Conservation (phyloP, 2,329 filamentous ascomycete species). For the Aspergillus novoparasiticus region DNA sequence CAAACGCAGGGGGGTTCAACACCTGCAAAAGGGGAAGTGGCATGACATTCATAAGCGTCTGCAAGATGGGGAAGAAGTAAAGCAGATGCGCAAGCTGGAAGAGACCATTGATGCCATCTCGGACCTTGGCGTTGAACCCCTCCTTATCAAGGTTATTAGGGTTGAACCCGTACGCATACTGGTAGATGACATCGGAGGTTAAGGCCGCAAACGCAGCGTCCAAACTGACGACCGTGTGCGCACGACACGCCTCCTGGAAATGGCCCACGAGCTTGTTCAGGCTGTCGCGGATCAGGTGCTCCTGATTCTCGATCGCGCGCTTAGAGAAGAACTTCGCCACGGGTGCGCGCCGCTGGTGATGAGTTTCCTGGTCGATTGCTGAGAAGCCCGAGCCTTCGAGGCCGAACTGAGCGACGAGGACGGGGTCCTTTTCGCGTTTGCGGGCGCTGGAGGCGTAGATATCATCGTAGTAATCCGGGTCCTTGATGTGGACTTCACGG, state of each 20-base stretch:
- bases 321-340: slow-evolving; percentile 29
- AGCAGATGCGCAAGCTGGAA: slow-evolving; percentile 19
- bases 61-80: slow-evolving; percentile 27
- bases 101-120: slow-evolving; percentile 24
- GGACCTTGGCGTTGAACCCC: slow-evolving; percentile 23
- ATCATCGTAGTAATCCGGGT: slow-evolving; percentile 36
- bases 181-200: slow-evolving; percentile 40
- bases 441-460: slow-evolving; percentile 32
- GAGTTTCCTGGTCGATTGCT: slow-evolving; percentile 21
- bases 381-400: slow-evolving; percentile 17
- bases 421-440: slow-evolving; percentile 30
- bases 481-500: slow-evolving; percentile 37
- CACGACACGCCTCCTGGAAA: slow-evolving; percentile 12
- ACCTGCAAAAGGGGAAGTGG: slow-evolving; percentile 17
- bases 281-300: slow-evolving; percentile 14
- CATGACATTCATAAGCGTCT: slow-evolving; percentile 20
- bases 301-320: slow-evolving; percentile 18
- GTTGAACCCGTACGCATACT: slow-evolving; percentile 39
- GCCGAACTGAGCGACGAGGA: slow-evolving; percentile 19
- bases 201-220: slow-evolving; percentile 28
- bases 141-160: slow-evolving; percentile 35
- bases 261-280: slow-evolving; percentile 19
- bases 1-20: slow-evolving; percentile 16
- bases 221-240: slow-evolving; percentile 21
- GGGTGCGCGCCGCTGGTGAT: slow-evolving; percentile 23